Evolutionary conservation across 352 stramenopile species (phyloP).

Genomic region (Aphanomyces astaci): DNA sequence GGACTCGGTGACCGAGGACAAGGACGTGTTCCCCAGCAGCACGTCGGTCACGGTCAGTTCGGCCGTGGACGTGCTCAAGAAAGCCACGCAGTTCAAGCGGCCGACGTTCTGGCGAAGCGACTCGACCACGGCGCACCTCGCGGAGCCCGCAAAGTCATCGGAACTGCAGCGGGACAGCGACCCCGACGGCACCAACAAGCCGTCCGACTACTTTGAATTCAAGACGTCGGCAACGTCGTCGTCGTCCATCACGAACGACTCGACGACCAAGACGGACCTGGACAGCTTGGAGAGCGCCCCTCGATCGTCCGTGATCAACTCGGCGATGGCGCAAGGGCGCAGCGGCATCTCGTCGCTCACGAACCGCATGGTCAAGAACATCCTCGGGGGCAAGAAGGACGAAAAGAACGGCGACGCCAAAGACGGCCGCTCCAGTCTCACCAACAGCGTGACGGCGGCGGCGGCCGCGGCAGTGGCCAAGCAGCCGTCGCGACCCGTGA

Average conservation of each 20-base stretch:
- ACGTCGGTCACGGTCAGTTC: slow-evolving; percentile 35
- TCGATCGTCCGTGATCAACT: slow-evolving; percentile 8
- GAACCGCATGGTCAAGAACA: slow-evolving; percentile 56
- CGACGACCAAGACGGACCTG: slow-evolving; percentile 60
- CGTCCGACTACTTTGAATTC: slow-evolving; percentile 30
- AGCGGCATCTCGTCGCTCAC: slow-evolving; percentile 44
- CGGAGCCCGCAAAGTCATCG: slow-evolving; percentile 28
- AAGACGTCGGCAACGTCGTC: slow-evolving; percentile 46
- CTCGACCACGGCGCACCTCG: slow-evolving; percentile 23
- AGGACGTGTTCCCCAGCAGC: slow-evolving; percentile 53
- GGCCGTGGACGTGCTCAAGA: slow-evolving; percentile 56
- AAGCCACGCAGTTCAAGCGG: slow-evolving; percentile 51
- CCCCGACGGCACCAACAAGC: slow-evolving; percentile 37
- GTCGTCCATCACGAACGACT: slow-evolving; percentile 29
- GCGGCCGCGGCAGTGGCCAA: background rate
- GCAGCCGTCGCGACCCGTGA: background rate
- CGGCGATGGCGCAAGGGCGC: slow-evolving; percentile 63
- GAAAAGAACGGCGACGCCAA: slow-evolving; percentile 34
- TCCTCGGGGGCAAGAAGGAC: slow-evolving; percentile 27
- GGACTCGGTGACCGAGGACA: slow-evolving; percentile 68
- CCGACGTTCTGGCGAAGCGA: slow-evolving; percentile 66
- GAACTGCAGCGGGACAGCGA: slow-evolving; percentile 42
- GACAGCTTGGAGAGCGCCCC: slow-evolving; percentile 55
- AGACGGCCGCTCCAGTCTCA: slow-evolving; percentile 6
- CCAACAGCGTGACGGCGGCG: background rate